phyloP scores from a whole-genome alignment of 164 flowering plant species.

The Platanus orientalis region DNA sequence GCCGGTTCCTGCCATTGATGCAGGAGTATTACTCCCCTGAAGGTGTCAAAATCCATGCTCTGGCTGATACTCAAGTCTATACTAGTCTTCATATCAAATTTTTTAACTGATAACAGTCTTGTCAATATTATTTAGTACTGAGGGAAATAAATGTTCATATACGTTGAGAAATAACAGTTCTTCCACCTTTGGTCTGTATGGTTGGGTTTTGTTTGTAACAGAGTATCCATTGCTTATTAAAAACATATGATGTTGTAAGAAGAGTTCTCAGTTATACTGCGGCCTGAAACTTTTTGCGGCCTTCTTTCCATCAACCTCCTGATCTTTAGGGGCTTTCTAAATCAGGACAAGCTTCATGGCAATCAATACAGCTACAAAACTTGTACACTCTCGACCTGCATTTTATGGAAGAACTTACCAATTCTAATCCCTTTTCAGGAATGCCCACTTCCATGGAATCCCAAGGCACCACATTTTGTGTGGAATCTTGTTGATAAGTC shows the following conservation, averaged over 20 bases:
- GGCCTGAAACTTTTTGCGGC: slow-evolving; percentile 6
- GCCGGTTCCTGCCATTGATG: neutral
- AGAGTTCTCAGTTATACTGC: slow-evolving; percentile 8
- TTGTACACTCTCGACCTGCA: no score
- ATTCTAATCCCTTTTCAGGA: no score
- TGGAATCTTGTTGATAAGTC: no score
- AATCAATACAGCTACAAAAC: no score
- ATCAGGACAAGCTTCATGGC: no score
- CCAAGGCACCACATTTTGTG: no score
- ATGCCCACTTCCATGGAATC: no score
- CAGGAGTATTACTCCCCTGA: neutral
- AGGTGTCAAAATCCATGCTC: neutral
- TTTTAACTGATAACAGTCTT: slow-evolving; percentile 7
- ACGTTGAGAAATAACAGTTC: neutral
- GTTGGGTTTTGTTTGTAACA: neutral
- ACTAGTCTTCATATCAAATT: neutral
- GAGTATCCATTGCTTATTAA: neutral
- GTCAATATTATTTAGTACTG: slow-evolving; percentile 22
- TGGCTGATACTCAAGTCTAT: slow-evolving; percentile 11
- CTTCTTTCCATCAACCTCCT: slow-evolving; percentile 12
- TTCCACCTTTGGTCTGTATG: neutral
- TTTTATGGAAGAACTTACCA: no score
- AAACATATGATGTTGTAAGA: neutral
- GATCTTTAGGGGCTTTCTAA: neutral
- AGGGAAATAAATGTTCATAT: slow-evolving; percentile 3